Conservation (phyloP, 2,329 filamentous ascomycete genomes). For the Fusarium dlaminii region DNA sequence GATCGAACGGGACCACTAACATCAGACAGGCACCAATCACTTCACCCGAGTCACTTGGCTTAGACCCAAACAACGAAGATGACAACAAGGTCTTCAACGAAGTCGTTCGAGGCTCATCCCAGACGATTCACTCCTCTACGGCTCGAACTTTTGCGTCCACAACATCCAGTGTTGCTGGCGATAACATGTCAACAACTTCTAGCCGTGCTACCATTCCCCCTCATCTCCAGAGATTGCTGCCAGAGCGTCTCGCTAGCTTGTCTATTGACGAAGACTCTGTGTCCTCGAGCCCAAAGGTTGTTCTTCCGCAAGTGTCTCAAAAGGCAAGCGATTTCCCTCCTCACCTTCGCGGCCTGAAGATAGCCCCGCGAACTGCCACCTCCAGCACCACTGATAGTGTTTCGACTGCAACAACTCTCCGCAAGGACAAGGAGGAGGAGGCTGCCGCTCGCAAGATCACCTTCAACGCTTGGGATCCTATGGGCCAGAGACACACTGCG, state of each 20-base stretch:
- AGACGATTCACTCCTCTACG: background rate
- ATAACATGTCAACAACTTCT: conserved; percentile 8
- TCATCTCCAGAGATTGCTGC: background rate
- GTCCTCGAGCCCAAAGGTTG: background rate
- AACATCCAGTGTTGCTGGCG: conserved; percentile 19
- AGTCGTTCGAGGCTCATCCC: background rate
- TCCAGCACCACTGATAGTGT: conserved; percentile 27
- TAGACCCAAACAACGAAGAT: conserved; percentile 13
- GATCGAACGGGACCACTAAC: background rate
- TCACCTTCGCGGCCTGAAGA: background rate
- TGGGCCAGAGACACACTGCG: conserved; percentile 33
- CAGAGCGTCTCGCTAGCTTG: background rate
- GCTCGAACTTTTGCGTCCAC: background rate
- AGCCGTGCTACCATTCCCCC: conserved; percentile 12
- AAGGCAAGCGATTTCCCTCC: background rate
- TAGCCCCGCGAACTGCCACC: background rate
- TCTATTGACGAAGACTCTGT: background rate
- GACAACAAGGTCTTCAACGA: background rate
- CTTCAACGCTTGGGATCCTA: conserved; percentile 48
- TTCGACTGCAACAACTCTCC: conserved; percentile 46
- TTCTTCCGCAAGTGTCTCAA: background rate
- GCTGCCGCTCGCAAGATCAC: background rate
- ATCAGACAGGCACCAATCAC: conserved; percentile 42
- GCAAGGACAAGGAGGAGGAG: conserved; percentile 15
- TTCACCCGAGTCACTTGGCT: conserved; percentile 32